Evolutionary conservation across 805 yeast species (phyloP), one percentile per base, ranked within the genome.

Genomic region (Lipomyces starkeyi): DNA sequence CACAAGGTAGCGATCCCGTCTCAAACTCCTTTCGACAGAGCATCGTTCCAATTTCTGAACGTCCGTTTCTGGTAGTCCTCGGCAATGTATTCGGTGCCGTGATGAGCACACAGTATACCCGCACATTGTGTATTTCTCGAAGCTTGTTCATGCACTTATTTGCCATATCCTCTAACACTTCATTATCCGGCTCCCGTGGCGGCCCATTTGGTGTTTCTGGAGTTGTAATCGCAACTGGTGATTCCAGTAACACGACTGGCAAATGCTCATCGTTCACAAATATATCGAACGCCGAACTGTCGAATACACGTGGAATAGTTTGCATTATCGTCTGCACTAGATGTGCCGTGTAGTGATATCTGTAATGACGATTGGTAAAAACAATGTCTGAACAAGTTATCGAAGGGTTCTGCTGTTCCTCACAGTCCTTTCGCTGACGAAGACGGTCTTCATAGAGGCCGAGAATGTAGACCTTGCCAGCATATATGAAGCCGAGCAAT

Each of bases 391-490:
- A n/a, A 14, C 40, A 52, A 9, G 49, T 52, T 7, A 40, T 34
- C 9, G 67, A 13, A 43, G 53, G 75, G 78, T 62, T 76, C 56
- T 25, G 74, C 27, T 76, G 76, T 56, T 77, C 70, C 58, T 54
- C 70, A 53, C 53, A 22, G 8, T 62, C 70, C 22, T 54, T 84
- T 67, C 89, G 80, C 77, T 93, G 97, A 59, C 94, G 84, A 59
- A 95, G 85, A 76, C 98, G 83, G 78, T 95, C 99, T 74, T 95
- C 99, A 71, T 93, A 91, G 52, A 91, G 81, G 0, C 99, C 98
- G 54, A 95, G 80, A 1, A 95, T 90, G 75, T 89, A 95, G 0
- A 95, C 89, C 74, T 91, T 92, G 11, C 97, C 98, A 68, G 91
- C 87, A 74, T 85, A 89, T 0, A 91, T 85, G 78, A 95, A 95